phyloP scores from a whole-genome alignment of 2,329 filamentous ascomycete genomes.

The Alternaria sp. region DNA sequence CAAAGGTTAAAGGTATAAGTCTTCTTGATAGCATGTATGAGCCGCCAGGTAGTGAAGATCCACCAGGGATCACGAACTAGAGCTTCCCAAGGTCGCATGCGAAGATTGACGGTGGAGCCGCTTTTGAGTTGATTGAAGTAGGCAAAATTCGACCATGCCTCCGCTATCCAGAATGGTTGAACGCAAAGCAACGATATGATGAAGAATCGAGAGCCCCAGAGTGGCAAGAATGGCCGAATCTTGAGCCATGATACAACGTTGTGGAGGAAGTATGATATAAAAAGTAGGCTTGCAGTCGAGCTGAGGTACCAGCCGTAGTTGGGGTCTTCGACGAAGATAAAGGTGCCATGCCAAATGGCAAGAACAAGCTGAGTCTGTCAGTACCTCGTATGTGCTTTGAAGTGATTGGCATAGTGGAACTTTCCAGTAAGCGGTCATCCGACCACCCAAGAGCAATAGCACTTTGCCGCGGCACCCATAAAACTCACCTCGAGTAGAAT shows the following conservation, averaged over 20 bases:
- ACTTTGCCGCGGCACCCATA: neutral
- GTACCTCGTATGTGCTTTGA: neutral
- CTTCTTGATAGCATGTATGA: conserved; percentile 44
- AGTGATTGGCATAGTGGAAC: fast-evolving
- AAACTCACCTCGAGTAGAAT: conserved; percentile 44
- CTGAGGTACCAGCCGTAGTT: conserved; percentile 47
- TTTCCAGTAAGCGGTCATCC: neutral
- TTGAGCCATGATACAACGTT: conserved; percentile 49
- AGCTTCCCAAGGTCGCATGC: conserved; percentile 45
- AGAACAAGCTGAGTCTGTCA: conserved; percentile 40
- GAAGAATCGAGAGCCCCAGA: conserved; percentile 46
- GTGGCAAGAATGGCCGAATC: conserved; percentile 45
- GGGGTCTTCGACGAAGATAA: conserved; percentile 45
- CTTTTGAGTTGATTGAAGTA: conserved; percentile 43
- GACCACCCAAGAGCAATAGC: neutral
- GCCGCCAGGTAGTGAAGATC: conserved; percentile 48
- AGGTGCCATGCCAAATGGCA: conserved; percentile 49
- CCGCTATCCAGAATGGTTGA: conserved; percentile 47
- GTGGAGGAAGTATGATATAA: conserved; percentile 48
- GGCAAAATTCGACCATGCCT: conserved; percentile 48
- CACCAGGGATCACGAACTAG: conserved; percentile 47
- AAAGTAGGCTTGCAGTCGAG: conserved; percentile 44
- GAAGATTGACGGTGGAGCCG: conserved; percentile 39
- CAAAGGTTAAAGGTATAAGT: conserved; percentile 42
- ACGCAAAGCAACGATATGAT: conserved; percentile 42